Conservation (phyloP, 306 rosid species). For the Sicyos edulis region DNA sequence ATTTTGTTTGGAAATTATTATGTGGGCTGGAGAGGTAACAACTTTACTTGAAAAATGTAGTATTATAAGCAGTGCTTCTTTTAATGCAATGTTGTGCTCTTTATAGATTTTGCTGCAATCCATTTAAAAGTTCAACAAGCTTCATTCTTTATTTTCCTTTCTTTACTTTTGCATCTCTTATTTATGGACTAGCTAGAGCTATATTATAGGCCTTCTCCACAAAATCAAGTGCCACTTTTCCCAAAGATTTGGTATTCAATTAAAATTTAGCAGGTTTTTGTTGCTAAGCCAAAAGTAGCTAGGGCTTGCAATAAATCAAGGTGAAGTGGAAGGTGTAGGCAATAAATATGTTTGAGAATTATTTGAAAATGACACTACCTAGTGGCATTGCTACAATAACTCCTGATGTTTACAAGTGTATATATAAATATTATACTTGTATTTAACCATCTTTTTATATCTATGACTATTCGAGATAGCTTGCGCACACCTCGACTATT, state of each 20-base stretch:
- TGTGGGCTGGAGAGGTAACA: background rate
- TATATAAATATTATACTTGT: too few relatives aligned
- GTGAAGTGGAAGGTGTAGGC: background rate
- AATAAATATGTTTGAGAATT: slow-evolving; percentile 13
- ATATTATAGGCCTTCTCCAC: background rate
- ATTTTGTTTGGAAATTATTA: background rate
- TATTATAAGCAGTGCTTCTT: slow-evolving; percentile 9
- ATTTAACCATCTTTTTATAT: too few relatives aligned
- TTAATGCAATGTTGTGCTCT: slow-evolving; percentile 8
- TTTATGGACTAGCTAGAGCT: background rate
- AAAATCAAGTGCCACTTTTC: background rate
- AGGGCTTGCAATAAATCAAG: background rate
- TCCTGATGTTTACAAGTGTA: too few relatives aligned
- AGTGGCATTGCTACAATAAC: background rate
- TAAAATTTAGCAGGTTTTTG: background rate
- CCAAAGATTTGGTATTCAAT: background rate
- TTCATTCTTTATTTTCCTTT: slow-evolving; percentile 6
- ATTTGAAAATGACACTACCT: background rate
- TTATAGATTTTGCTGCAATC: slow-evolving; percentile 13
- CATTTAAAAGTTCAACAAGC: background rate
- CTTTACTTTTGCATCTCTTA: background rate
- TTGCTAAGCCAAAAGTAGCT: background rate
- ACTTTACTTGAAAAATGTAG: background rate
- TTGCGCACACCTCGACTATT: too few relatives aligned
- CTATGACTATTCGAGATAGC: too few relatives aligned